Evolutionary conservation across 1,284 basidiomycete genomes (phyloP), one percentile per base, ranked within the genome.

Genomic region (Boletellus deceptivus): DNA sequence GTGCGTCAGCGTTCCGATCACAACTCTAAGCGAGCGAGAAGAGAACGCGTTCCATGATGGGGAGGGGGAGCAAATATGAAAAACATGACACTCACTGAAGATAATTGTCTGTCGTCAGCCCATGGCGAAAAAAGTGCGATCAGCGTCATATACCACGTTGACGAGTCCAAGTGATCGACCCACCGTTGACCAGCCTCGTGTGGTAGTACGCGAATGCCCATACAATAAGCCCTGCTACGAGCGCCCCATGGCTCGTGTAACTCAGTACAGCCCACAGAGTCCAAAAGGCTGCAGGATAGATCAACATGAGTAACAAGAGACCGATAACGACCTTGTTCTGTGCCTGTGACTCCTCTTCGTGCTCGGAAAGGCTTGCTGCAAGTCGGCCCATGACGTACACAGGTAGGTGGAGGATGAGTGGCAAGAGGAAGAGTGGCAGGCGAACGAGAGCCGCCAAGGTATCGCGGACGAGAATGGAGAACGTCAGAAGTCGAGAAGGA

Each of bases 311-410:
- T 46, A 92, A 79, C 43, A 94, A 62, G 22, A 96, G 67, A 1
- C 91, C 91, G 57, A 94, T 84, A 13, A 89, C 83, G 38, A 95
- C 83, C 74, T 97, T 95, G 73, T 89, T 94, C 74, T 95, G 91
- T 34, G 93, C 93, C 70, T 92, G 89, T 5, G 90, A 89, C 69
- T 96, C 93, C 64, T 91, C 89, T 69, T 98, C 94, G 58, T 93
- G 84, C 63, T 91, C 83, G 17, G 80, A 88, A 33, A 94, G 72
- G 39, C 78, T 73, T 5, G 87, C 89, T 42, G 89, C 92, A 43
- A 87, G 63, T 27, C 84, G 75, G 13, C 83, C 86, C 73, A 94
- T 84, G 52, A 85, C 69, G 69, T 97, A 97, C 41, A 90, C 82
- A 0, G 94, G 93, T 24, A 84, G 61, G 67, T 97, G 90, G 43